Evolutionary conservation across 202 grass and related monocot genomes (phyloP).

Genomic region (Setaria viridis): DNA sequence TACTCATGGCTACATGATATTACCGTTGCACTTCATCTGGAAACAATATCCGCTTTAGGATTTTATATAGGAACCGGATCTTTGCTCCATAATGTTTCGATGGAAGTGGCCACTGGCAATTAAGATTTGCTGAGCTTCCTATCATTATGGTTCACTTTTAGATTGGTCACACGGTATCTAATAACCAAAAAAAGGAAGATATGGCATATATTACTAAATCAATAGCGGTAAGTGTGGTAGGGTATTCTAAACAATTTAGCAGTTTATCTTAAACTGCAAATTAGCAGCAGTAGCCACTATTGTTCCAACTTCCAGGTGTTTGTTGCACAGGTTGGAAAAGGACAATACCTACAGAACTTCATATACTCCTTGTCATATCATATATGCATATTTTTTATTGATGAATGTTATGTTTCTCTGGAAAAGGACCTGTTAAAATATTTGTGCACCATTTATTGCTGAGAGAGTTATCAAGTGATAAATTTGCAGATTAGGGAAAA

Average conservation of each 20-base stretch:
- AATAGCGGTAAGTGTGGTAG: background rate
- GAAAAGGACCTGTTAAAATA: background rate
- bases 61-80: background rate
- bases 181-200: constrained; percentile 12
- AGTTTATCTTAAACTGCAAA: background rate
- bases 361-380: background rate
- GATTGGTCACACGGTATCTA: background rate
- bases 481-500: background rate
- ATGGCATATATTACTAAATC: background rate
- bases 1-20: background rate
- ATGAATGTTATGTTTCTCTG: constrained; percentile 6
- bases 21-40: background rate
- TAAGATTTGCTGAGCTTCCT: background rate
- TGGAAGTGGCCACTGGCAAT: background rate
- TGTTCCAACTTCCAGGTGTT: background rate
- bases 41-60: background rate
- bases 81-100: background rate
- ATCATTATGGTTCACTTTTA: background rate
- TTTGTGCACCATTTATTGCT: background rate
- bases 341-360: background rate
- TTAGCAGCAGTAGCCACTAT: background rate
- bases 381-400: background rate
- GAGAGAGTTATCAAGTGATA: background rate
- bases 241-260: background rate
- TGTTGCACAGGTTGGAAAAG: background rate